A percentile compares a stretch with the other conserved stretches of the same genome.
Conservation (phyloP, 306 rosid genomes). For the Hippophae tibetana region DNA sequence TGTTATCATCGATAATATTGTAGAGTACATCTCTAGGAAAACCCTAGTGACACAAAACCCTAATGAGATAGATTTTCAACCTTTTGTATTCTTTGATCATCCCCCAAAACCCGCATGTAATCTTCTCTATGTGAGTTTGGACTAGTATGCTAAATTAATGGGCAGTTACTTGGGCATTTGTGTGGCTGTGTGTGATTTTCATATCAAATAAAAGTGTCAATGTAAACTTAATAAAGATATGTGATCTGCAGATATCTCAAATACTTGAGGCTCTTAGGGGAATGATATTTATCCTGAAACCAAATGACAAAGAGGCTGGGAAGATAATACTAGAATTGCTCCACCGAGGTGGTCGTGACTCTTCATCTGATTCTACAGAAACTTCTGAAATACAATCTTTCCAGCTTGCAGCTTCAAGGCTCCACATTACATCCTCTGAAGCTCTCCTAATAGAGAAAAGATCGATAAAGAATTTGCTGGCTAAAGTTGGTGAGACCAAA, state of each 20-base stretch:
- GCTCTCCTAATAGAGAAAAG: slow-evolving; percentile 36
- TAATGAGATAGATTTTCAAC: too few species aligned
- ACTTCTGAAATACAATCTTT: slow-evolving; percentile 36
- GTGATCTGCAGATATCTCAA: slow-evolving; percentile 39
- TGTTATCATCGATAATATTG: too few species aligned
- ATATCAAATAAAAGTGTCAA: slow-evolving; percentile 1
- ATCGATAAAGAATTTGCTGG: slow-evolving; percentile 27
- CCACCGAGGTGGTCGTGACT: slow-evolving; percentile 19
- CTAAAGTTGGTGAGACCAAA: slow-evolving; percentile 7
- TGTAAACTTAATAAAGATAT: background rate
- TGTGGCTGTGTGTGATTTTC: too few species aligned
- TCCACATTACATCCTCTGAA: slow-evolving; percentile 23
- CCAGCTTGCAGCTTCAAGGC: slow-evolving; percentile 33
- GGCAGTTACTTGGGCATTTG: too few species aligned
- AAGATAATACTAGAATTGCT: slow-evolving; percentile 25
- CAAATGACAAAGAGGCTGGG: slow-evolving; percentile 43
- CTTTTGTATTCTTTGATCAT: too few species aligned
- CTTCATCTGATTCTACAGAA: slow-evolving; percentile 16
- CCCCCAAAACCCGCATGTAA: too few species aligned
- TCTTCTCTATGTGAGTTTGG: too few species aligned
- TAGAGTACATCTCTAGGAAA: too few species aligned
- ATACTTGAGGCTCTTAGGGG: slow-evolving; percentile 31
- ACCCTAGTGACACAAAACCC: too few species aligned
- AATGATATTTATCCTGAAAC: slow-evolving; percentile 29
- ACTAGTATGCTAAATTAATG: too few species aligned